Evolutionary conservation across 148 eudicot species (phyloP), one percentile per base, ranked within the genome.

Genomic region (Chenopodium quinoa): DNA sequence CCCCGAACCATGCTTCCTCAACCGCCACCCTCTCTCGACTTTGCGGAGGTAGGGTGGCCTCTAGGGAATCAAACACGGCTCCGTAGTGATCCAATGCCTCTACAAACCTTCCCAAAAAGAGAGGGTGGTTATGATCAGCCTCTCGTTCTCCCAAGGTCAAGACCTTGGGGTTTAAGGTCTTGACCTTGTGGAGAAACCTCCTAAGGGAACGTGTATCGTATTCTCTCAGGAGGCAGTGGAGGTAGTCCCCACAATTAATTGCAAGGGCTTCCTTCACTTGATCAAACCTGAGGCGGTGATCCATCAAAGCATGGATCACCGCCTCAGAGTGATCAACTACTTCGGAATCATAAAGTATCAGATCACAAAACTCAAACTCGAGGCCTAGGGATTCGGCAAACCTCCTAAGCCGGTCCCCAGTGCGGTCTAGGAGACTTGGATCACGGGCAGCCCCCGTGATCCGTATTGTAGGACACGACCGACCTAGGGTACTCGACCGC

Each of bases 1-100:
- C 86, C 40, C 98, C 97, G 16, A 95, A 90, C 91, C 92, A 93
- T 1, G 86, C 84, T 70, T 88, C 83, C 81, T 95, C 98, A 22
- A 95, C 90, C 10, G 82, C 90, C 75, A 90, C 80, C 86, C 98
- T 83, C 80, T 95, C 93, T 29, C 78, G 77, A 84, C 97, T 95
- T 4, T 54, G 85, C 4, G 98, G 97, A 40, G 97, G 98, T 32
- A 95, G 83, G 1, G 98, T 95, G 13, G 97, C 98, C 75, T 95
- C 97, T 58, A 95, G 82, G 1, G 97, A 93, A 75, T 92, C 92
- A 22, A 92, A 92, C 0, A 93, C 69, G 5, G 94, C 94, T 4
- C 89, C 79, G 58, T 95, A 95, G 79, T 95, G 91, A 70, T 88
- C 90, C 47, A 94, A 13, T 0, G 91, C 96, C 84, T 89, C 95